Percentiles rank a stretch among this genome's conserved stretches.
These are phyloP conservation scores for Aspergillus ochraceoroseus DNA, from an alignment of 2,329 filamentous ascomycete genomes.

Conservation along the genomic window DNA sequence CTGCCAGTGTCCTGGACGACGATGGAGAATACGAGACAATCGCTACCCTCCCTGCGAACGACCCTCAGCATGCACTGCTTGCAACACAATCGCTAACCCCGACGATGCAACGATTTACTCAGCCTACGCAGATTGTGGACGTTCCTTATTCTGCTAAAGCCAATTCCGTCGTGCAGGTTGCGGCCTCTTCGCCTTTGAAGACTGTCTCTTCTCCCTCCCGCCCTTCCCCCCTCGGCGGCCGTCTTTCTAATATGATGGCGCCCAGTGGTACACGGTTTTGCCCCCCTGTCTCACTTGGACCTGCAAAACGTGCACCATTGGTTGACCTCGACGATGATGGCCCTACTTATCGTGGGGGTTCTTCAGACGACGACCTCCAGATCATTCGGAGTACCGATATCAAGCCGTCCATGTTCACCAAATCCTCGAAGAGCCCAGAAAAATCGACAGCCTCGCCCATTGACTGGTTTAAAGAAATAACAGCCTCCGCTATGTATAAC, in stretches of 20 bases:
- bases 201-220: slow-evolving; percentile 42
- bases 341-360: slow-evolving; percentile 57
- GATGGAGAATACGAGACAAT: slow-evolving; percentile 47
- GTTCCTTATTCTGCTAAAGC: slow-evolving; percentile 35
- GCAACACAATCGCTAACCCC: slow-evolving; percentile 37
- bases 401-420: slow-evolving; percentile 55
- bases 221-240: slow-evolving; percentile 36
- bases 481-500: slow-evolving; percentile 41
- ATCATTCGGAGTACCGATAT: slow-evolving; percentile 52
- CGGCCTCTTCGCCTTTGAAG: slow-evolving; percentile 76
- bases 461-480: slow-evolving; percentile 44
- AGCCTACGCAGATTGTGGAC: slow-evolving; percentile 58
- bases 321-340: slow-evolving; percentile 53
- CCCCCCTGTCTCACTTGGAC: slow-evolving; percentile 43
- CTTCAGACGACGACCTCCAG: slow-evolving; percentile 55
- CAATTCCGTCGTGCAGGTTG: slow-evolving; percentile 64
- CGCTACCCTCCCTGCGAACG: slow-evolving; percentile 44
- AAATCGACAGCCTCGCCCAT: slow-evolving; percentile 43
- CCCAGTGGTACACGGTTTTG: slow-evolving; percentile 70
- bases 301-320: slow-evolving; percentile 38
- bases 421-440: slow-evolving; percentile 39
- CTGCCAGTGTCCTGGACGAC: slow-evolving; percentile 13
- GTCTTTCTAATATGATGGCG: slow-evolving; percentile 62
- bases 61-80: slow-evolving; percentile 21
- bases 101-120: slow-evolving; percentile 52